These are phyloP conservation scores for Rubus parviflorus DNA, from an alignment of 306 rosid genomes.

Conservation along the genomic window DNA sequence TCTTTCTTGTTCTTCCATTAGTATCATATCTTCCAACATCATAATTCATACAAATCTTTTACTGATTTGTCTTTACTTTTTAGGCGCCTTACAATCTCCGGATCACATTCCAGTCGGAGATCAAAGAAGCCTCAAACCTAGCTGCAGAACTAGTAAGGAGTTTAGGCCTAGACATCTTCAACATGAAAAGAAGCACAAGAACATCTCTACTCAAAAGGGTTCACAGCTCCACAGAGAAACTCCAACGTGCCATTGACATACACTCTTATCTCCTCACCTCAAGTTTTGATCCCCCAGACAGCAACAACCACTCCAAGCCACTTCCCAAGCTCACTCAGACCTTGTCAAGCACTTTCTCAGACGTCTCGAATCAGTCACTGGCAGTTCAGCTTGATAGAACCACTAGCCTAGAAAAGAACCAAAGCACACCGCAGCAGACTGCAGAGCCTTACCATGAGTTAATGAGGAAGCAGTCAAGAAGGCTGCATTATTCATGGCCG, in stretches of 20 bases:
- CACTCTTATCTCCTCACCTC: constrained; percentile 57
- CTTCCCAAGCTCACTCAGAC: constrained; percentile 34
- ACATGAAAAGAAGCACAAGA: constrained; percentile 45
- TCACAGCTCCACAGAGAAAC: constrained; percentile 51
- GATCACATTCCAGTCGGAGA: constrained; percentile 50
- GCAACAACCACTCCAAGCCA: constrained; percentile 37
- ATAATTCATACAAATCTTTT: neutral
- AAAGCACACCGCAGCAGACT: constrained; percentile 19
- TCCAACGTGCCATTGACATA: constrained; percentile 55
- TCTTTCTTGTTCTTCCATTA: neutral
- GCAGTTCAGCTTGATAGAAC: constrained; percentile 21
- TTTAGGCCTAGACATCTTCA: constrained; percentile 54
- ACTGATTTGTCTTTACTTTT: neutral
- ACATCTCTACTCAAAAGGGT: constrained; percentile 39
- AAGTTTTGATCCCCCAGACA: constrained; percentile 25
- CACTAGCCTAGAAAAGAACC: constrained; percentile 21
- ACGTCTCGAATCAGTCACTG: constrained; percentile 16
- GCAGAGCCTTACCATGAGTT: constrained; percentile 43
- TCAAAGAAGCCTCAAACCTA: constrained; percentile 51
- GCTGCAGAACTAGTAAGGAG: constrained; percentile 61
- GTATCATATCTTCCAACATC: neutral
- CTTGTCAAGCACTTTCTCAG: constrained; percentile 21
- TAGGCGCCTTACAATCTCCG: constrained; percentile 71
- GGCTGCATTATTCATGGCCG: constrained; percentile 73
- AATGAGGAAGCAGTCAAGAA: constrained; percentile 52